Evolutionary conservation across 495 filamentous ascomycete genomes (phyloP), one percentile per base, ranked within the genome.

Genomic region (Aspergillus indologenus): DNA sequence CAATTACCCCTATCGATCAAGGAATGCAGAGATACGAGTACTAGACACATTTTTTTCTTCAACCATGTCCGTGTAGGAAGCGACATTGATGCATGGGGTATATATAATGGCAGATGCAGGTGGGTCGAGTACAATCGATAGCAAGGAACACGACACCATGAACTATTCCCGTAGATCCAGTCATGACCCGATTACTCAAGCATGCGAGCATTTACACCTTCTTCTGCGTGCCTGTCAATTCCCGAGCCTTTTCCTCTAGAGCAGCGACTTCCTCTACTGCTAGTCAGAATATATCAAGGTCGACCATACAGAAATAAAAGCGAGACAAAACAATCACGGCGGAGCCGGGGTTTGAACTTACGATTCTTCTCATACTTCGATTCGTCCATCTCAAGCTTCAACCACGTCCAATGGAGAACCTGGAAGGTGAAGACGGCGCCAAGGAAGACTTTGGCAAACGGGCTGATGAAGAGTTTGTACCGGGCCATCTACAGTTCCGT

Each of bases 391-490:
- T 97, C 93, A n/a, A 98, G 77, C 74, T 90, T 94, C 72, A 84
- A 58, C 94, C 93, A 98, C 20, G 78, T 74, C 83, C 84, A 95
- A 73, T 96, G 96, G 22, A 84, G 71, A 11, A 90, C 65, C 71
- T 98, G 94, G 74, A 96, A 98, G 0, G 88, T 90, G 71, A 96
- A 88, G 21, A 96, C 78, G 15, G 91, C 90, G 52, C 91, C 85
- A 9, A 97, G 81, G 65, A 96, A 87, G 58, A 89, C 87, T 73
- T 96, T 98, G 42, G 81, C 81, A 57, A 98, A 82, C 14, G 94
- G 92, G 7, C 88, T 80, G 23, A 82, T 80, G 71, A 95, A 96
- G 54, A 82, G 81, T 61, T 83, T 86, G 75, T 94, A 98, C 69
- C 93, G 92, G 2, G 76, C 72, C 47, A 85, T 68, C 88, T 96